Evolutionary conservation across 352 stramenopile species (phyloP), one percentile per base, ranked within the genome.

Genomic region (Phytopythium mirpurense): DNA sequence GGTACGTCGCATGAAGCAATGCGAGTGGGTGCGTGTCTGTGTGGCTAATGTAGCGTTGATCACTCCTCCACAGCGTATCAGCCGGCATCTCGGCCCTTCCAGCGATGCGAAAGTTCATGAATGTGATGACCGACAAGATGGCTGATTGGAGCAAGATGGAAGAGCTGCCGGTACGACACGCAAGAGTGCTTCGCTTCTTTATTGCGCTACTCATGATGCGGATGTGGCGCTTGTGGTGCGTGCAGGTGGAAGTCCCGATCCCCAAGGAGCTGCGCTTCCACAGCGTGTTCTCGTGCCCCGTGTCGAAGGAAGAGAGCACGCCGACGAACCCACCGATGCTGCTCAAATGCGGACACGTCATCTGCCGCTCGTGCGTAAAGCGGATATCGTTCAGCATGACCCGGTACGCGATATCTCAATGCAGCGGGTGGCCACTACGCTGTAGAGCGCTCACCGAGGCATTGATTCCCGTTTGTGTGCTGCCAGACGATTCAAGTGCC

Each of bases 301-400:
- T 96, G 14, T 91, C 83, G 0, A 90, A 93, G 59, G 86, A 96
- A 67, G 81, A 91, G 54, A 90, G 79, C 59, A 86, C 83, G n/a
- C 71, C 79, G 24, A 72, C 74, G 0, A 95, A 96, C 42, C 84
- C 86, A 21, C 86, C 86, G 43, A 79, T 92, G 65, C 64, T 96
- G 48, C 68, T 96, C 18, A 93, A 92, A 57, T 96, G 86, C 42
- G 86, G 86, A 1, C 86, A 96, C 54, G 84, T 86, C 2, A 90
- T 96, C 36, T 92, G 83, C 59, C 77, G 72, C 41, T 77, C 75
- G 5, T 95, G 84, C 58, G 82, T 96, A 48, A 82, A 83, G 48
- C 68, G 80, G 56, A 86, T 96, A 56, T 88, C 80, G 41, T 82
- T 74, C 56, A 88, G 88, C 66, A 85, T 87, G 73, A 87, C 75